phyloP scores from a whole-genome alignment of 2,329 filamentous ascomycete species.

The Penicillium sp. region DNA sequence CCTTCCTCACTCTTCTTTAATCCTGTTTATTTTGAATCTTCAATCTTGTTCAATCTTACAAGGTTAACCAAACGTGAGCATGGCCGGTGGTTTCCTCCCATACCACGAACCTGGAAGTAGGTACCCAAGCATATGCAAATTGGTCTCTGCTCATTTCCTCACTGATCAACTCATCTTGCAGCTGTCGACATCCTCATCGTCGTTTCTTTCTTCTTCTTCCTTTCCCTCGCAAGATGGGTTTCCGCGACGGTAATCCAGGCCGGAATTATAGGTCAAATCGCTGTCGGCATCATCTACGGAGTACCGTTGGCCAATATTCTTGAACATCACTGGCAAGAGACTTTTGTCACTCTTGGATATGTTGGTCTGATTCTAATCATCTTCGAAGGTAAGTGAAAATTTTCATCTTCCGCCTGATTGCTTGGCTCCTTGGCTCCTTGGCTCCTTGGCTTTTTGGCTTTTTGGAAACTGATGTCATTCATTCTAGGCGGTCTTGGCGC shows the following conservation, averaged over 20 bases:
- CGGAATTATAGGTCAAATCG: constrained; percentile 49
- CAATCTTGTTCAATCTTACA: background rate
- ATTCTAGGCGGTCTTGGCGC: constrained; percentile 45
- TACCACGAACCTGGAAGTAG: constrained; percentile 42
- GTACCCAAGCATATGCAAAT: constrained; percentile 13
- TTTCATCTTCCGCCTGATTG: background rate
- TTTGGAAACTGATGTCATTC: constrained; percentile 9
- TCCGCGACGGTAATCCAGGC: constrained; percentile 44
- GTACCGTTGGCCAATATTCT: constrained; percentile 47
- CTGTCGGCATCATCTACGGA: constrained; percentile 49
- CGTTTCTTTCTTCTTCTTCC: constrained; percentile 47
- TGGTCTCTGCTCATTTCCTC: background rate
- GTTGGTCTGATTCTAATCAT: constrained; percentile 51
- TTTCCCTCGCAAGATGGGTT: constrained; percentile 43
- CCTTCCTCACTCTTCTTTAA: background rate
- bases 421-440: background rate
- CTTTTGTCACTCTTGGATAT: constrained; percentile 49
- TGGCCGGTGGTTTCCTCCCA: constrained; percentile 33
- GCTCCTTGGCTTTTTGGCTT: background rate
- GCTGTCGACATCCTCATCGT: constrained; percentile 43
- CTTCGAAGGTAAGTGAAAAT: constrained; percentile 38
- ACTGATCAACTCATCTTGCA: constrained; percentile 19
- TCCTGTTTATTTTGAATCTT: background rate
- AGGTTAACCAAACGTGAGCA: background rate
- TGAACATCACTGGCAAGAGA: constrained; percentile 44